phyloP scores from a whole-genome alignment of 2,329 filamentous ascomycete genomes.

The Acephala macrosclerotiorum region DNA sequence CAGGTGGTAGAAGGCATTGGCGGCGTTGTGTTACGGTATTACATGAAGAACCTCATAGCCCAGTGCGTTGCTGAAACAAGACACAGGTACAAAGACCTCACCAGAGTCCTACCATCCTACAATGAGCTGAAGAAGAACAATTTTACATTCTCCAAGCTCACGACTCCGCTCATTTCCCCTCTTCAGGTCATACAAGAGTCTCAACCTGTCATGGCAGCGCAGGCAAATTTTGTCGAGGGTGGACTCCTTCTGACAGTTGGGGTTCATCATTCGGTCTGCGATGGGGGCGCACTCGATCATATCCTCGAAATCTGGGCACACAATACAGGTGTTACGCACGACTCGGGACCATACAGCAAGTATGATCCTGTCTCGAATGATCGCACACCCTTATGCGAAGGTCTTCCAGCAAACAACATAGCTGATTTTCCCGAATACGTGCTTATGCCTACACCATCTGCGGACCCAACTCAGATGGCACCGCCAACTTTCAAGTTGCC shows the following conservation, averaged over 20 bases:
- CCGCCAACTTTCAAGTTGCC: constrained; percentile 26
- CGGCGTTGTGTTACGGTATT: constrained; percentile 24
- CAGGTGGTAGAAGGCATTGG: constrained; percentile 22
- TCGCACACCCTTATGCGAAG: constrained; percentile 45
- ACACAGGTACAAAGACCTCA: constrained; percentile 29
- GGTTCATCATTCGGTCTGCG: constrained; percentile 57
- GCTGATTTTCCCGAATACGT: constrained; percentile 37
- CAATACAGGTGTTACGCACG: constrained; percentile 56
- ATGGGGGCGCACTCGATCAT: constrained; percentile 55
- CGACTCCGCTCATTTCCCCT: constrained; percentile 24
- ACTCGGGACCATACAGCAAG: constrained; percentile 50
- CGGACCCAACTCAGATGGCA: constrained; percentile 14
- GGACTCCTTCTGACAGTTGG: constrained; percentile 58
- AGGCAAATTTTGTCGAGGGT: constrained; percentile 56
- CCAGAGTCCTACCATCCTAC: constrained; percentile 27
- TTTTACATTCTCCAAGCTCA: constrained; percentile 31
- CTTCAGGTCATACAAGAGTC: constrained; percentile 25
- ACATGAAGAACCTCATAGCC: not conserved
- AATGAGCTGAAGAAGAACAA: constrained; percentile 25
- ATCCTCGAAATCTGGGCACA: constrained; percentile 51
- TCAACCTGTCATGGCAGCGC: constrained; percentile 52
- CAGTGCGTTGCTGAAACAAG: constrained; percentile 10
- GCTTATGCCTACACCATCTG: constrained; percentile 15
- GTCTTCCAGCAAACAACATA: constrained; percentile 47
- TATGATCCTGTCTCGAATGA: constrained; percentile 53